phyloP scores from a whole-genome alignment of 352 stramenopile species.

The Pythium chondricola region DNA sequence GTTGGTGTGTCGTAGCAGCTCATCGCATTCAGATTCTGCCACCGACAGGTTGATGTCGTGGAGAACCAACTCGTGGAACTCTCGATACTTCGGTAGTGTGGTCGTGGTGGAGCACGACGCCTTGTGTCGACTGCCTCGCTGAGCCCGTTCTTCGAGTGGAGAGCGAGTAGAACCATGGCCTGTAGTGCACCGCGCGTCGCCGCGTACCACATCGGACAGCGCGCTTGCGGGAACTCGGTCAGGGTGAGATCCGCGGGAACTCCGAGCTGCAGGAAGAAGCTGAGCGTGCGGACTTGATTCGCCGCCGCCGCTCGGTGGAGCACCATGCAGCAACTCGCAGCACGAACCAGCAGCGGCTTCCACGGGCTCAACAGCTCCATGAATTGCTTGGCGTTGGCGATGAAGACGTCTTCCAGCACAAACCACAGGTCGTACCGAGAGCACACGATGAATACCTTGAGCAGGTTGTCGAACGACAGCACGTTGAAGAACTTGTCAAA shows the following conservation, averaged over 20 bases:
- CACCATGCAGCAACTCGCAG: constrained; percentile 32
- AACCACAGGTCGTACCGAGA: constrained; percentile 44
- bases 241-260: constrained; percentile 32
- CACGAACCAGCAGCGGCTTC: constrained; percentile 41
- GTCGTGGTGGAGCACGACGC: neutral
- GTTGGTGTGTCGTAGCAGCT: constrained; percentile 36
- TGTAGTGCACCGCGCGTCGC: constrained; percentile 33
- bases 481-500: constrained; percentile 33
- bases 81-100: constrained; percentile 20
- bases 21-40: constrained; percentile 49
- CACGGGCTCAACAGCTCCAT: constrained; percentile 31
- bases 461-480: constrained; percentile 34
- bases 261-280: constrained; percentile 42
- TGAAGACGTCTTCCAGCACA: constrained; percentile 35
- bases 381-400: constrained; percentile 28
- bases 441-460: constrained; percentile 40
- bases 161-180: constrained; percentile 33
- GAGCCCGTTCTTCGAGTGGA: constrained; percentile 27
- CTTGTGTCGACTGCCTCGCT: constrained; percentile 7
- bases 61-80: constrained; percentile 21
- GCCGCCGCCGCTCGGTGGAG: constrained; percentile 43
- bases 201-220: constrained; percentile 44
- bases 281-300: constrained; percentile 32
- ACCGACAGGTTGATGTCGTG: constrained; percentile 28
- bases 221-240: constrained; percentile 16